Conservation (phyloP, 768 basidiomycete species). For the Pleurotus salmoneostramineus region DNA sequence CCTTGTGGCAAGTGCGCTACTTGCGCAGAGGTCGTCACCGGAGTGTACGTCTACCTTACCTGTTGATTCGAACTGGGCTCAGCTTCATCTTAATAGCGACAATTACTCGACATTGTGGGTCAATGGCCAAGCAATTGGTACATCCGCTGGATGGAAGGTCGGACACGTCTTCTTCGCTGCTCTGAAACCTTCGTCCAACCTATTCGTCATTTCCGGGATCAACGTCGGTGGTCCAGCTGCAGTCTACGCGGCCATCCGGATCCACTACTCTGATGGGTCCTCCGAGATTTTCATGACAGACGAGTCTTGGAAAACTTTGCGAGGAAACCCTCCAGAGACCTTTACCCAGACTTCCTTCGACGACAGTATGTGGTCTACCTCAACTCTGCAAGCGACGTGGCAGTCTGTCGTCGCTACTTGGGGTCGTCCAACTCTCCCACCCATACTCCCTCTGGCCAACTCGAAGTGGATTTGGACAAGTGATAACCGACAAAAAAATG, state of each 20-base stretch:
- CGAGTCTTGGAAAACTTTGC: conserved; percentile 1
- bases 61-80: too few relatives aligned
- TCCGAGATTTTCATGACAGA: background rate
- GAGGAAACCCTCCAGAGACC: background rate
- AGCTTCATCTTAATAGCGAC: background rate
- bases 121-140: background rate
- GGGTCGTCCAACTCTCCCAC: background rate
- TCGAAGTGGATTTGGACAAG: conserved; percentile 7
- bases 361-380: background rate
- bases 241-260: background rate
- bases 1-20: background rate
- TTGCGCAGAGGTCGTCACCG: background rate
- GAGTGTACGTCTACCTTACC: background rate
- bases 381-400: background rate
- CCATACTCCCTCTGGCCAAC: background rate
- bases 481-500: background rate
- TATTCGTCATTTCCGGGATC: background rate
- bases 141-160: background rate
- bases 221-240: background rate
- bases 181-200: background rate
- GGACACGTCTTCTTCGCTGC: background rate
- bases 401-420: background rate
- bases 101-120: background rate
- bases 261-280: background rate
- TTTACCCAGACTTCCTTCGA: background rate